phyloP scores from a whole-genome alignment of 202 grass and related monocot genomes.

The Setaria italica region DNA sequence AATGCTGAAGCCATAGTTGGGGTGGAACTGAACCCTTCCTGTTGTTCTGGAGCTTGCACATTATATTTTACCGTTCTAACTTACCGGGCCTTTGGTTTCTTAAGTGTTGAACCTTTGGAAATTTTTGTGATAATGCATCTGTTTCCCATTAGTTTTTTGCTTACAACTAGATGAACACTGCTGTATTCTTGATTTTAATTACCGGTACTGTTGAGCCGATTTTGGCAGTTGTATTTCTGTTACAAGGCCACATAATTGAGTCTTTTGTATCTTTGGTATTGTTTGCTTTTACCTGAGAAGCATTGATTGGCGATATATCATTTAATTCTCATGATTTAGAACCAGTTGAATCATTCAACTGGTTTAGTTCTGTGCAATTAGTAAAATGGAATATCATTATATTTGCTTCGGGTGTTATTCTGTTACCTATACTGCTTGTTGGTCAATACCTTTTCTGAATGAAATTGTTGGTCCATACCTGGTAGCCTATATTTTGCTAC shows the following conservation, averaged over 20 bases:
- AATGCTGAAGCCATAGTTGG: background rate
- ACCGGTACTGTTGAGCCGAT: no score
- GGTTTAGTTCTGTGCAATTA: constrained; percentile 17
- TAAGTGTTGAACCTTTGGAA: background rate
- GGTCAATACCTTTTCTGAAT: background rate
- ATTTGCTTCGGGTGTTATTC: background rate
- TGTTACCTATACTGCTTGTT: background rate
- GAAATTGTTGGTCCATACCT: background rate
- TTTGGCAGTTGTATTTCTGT: no score
- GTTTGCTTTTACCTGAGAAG: no score
- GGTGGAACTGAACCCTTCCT: background rate
- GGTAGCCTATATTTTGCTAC: background rate
- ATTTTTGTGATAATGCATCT: no score
- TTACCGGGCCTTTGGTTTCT: background rate
- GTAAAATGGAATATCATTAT: constrained; percentile 1
- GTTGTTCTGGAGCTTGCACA: background rate
- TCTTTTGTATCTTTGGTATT: no score
- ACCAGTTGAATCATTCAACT: no score
- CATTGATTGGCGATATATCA: no score
- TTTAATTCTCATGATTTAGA: no score
- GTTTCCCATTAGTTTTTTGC: no score
- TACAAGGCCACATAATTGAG: no score
- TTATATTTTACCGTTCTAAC: background rate
- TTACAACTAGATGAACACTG: no score
- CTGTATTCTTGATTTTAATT: no score